Base-by-base conservation (phyloP, 345 rosid species). In the Microcos paniculata region DNA sequence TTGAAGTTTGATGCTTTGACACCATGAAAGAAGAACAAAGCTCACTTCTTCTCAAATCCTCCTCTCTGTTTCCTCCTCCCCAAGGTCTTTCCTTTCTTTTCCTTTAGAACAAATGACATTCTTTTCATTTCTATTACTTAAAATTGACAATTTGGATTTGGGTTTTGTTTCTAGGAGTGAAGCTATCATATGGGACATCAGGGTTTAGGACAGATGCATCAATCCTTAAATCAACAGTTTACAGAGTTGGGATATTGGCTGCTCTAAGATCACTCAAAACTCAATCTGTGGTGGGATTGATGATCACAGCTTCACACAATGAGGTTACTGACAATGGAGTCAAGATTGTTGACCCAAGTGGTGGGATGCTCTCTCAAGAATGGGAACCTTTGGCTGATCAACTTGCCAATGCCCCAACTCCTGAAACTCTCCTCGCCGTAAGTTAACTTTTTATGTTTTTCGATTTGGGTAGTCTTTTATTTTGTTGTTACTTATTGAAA, bases 261-360 rank as follows among this genome's bases (percentile, higher is more conserved):
- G 88, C 98, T 65, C 90, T 93, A 73, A 78, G 99, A 77, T 93
- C 99, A 4, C 75, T 96, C 45, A 89, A 90, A 79, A 93, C 94
- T 63, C 82, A 74, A 3, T 74, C 91, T 0, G 83, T 84, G 78
- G 77, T 88, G 68, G 99, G 99, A 7, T 83, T 96, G 77, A 87
- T 96, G 98, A 90, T 96, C 90, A 93, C 99, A 3, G 99, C 98
- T 21, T 96, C 98, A 3, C 99, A 93, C 83, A 96, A 95, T 76
- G 67, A 86, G 82, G 85, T 84, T 71, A 82, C 85, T n/a, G 98
- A 96, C 73, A 93, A 96, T 74, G 99, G 99, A 56, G 81, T 93
- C 80, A 96, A 96, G 81, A 82, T 96, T 72, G 79, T 93, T 19
- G 99, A 93, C 75, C 96, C 99, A 15, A 83, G 81, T 30, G 99